A percentile compares a stretch with the other conserved stretches of the same genome.
phyloP scores from a whole-genome alignment of 1,284 basidiomycete species.

The Microbotryomycetes sp. region DNA sequence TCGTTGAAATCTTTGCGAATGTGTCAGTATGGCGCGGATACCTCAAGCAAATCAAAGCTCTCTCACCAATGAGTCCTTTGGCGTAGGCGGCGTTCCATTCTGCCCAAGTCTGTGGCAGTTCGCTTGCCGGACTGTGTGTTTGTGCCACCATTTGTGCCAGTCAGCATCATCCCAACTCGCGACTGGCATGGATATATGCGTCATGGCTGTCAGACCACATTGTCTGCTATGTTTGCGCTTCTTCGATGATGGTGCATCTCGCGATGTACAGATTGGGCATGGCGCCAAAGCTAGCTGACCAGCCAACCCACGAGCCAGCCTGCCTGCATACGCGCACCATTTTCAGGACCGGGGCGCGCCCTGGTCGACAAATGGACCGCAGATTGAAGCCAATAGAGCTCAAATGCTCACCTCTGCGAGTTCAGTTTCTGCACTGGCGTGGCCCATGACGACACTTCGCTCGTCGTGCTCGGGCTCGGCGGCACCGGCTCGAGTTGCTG shows the following conservation, averaged over 20 bases:
- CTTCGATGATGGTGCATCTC: too few relatives aligned
- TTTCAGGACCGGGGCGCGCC: too few relatives aligned
- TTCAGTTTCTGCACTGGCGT: not conserved
- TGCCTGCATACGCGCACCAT: too few relatives aligned
- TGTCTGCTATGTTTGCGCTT: too few relatives aligned
- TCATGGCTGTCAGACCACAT: not conserved
- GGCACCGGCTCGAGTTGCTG: too few relatives aligned
- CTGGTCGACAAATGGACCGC: too few relatives aligned
- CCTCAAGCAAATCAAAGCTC: not conserved
- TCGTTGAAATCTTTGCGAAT: conserved; percentile 21
- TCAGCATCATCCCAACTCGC: not conserved
- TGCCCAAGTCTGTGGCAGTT: conserved; percentile 21
- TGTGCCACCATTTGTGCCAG: not conserved
- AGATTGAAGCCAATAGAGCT: too few relatives aligned
- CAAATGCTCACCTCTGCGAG: not conserved
- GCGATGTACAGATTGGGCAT: too few relatives aligned
- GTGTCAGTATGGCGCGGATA: not conserved
- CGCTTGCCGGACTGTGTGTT: conserved; percentile 8
- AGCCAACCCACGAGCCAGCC: too few relatives aligned
- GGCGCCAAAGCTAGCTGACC: too few relatives aligned
- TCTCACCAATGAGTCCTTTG: not conserved
- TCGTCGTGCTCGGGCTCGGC: not conserved
- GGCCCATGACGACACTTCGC: not conserved
- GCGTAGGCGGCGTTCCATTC: conserved; percentile 24
- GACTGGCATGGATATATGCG: too few relatives aligned